Base-by-base conservation (phyloP, 345 rosid genomes). In the Lumnitzera racemosa region DNA sequence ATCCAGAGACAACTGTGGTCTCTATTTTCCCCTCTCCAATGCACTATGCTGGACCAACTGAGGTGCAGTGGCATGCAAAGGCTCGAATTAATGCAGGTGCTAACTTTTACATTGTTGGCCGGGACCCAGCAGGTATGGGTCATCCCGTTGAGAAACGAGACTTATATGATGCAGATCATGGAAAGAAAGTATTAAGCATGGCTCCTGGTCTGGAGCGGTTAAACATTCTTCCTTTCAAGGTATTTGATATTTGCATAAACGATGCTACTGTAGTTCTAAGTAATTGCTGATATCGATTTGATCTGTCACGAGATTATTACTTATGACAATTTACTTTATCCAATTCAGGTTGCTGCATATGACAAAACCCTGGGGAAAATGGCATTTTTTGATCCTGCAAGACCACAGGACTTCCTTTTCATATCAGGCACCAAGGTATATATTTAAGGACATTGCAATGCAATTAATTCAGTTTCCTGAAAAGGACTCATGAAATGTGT, bases 51-150 rank as follows among this genome's bases (percentile, higher is more conserved):
- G 99, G 99, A 64, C 99, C 99, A 17, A 94, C 99, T 0, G 99
- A 94, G 83, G 99, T 94, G 68, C 99, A 94, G 71, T 94, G 99
- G 99, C 99, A 94, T 31, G 99, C 99, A 36, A 94, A 94, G 74
- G 96, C 96, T 61, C 82, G 99, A 64, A 90, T 94, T 63, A 94
- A 94, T 65, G 99, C 99, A 0, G 99, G 99, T 60, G 99, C 99
- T 58, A 86, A 94, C 80, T 94, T 94, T 51, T 94, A 94, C 79
- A 94, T 94, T 56, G 99, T 94, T n/a, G 99, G 99, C 69, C 80
- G 99, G 69, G 97, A 94, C 65, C 99, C 99, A 1, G 99, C 99
- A 12, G 99, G 99, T 59, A 94, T 94, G 99, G 73, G 96, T 67
- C 99, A 94, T 68, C 99, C 99, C 0, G 78, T 84, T 50, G 97